Base-by-base conservation (phyloP, 768 basidiomycete genomes). In the Kwoniella botswanensis region DNA sequence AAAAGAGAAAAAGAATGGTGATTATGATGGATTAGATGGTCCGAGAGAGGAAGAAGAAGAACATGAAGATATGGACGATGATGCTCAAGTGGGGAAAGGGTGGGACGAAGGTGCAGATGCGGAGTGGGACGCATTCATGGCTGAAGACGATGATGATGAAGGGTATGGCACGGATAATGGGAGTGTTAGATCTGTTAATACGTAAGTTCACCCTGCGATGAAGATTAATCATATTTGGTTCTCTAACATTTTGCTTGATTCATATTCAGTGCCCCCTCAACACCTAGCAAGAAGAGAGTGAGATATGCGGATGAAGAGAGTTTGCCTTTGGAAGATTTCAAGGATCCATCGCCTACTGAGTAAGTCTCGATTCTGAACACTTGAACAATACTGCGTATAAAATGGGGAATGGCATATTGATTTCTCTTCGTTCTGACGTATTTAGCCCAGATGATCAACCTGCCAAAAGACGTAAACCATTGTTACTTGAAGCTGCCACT, bases 71-170 rank as follows among this genome's bases (percentile, higher is more conserved):
- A 65, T 71, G 22, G 67, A 68, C 13, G 72, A 68, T 65, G 76
- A 74, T 22, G 73, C 58, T 17, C 24, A 67, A 35, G 72, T 65
- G 63, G 72, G 65, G 35, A 65, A 71, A 90, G 68, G 86, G 84
- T 68, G 88, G 88, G 57, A 89, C 91, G 88, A 89, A 74, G 90
- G 90, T 75, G 90, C 93, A 75, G 92, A 92, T 79, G 88, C 91
- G 70, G 94, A 95, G 79, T 90, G 94, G 44, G 92, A 93, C 71
- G 93, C 90, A 54, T 90, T 92, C 50, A 89, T 94, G 88, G 90
- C 89, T 72, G 72, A 71, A 42, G 63, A 71, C 15, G 58, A 71
- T 21, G 73, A 74, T 55, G 70, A 70, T 57, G 73, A 55, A 7
- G 70, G 58, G 18, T 70, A 65, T 17, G 65, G 52, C 22, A 55